Conservation (phyloP, 2,329 filamentous ascomycete genomes). For the Trichophyton mentagrophytes region DNA sequence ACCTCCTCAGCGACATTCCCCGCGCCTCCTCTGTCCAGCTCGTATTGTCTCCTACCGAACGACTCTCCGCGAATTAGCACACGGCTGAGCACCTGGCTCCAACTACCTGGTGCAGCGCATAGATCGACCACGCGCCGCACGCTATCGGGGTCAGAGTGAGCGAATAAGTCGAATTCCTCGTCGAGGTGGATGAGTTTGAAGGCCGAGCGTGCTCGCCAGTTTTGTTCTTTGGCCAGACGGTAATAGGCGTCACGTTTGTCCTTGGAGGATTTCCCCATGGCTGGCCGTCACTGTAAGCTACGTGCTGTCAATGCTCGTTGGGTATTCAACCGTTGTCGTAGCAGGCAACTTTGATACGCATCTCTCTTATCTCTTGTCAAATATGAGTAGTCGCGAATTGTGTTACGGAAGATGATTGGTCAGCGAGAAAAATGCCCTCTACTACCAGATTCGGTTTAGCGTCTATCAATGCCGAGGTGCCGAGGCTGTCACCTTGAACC, state of each 20-base stretch:
- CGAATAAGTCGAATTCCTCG: conserved; percentile 89
- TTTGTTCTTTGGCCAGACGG: conserved; percentile 93
- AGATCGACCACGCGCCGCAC: conserved; percentile 91
- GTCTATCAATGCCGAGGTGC: no score
- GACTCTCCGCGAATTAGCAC: conserved; percentile 88
- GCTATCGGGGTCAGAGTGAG: conserved; percentile 43
- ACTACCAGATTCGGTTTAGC: no score
- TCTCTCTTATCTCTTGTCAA: no score
- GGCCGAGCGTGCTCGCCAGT: conserved; percentile 89
- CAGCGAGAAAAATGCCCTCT: no score
- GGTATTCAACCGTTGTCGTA: neutral
- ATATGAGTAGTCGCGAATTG: no score
- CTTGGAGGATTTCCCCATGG: conserved; percentile 94
- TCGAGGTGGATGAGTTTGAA: conserved; percentile 97
- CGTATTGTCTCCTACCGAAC: conserved; percentile 52
- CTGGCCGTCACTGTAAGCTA: no score
- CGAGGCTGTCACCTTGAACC: no score
- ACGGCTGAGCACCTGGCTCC: conserved; percentile 91
- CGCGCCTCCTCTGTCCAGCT: conserved; percentile 60
- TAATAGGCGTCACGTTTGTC: conserved; percentile 99
- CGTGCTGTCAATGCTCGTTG: neutral
- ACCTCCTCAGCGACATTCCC: conserved; percentile 23
- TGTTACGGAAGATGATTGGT: no score
- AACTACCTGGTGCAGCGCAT: conserved; percentile 89
- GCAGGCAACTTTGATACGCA: no score